Evolutionary conservation across 2,329 filamentous ascomycete genomes (phyloP).

Genomic region (Delphinella strobiligena): DNA sequence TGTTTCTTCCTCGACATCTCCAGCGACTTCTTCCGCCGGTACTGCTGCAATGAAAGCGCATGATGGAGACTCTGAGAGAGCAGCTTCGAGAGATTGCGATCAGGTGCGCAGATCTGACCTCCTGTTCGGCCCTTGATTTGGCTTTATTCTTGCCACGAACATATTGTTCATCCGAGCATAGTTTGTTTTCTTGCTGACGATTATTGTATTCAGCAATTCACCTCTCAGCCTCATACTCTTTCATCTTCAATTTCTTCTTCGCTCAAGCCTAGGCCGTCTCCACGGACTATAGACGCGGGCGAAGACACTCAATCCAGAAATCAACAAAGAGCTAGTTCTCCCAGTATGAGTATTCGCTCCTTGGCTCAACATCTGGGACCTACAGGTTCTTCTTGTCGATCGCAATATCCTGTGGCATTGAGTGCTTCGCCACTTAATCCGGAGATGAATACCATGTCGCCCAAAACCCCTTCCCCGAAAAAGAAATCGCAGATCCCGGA

Average conservation of each 20-base stretch:
- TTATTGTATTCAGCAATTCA: neutral
- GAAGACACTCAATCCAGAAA: no score
- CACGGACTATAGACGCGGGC: no score
- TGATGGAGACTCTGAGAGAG: no score
- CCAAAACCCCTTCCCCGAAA: no score
- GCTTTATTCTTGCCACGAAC: no score
- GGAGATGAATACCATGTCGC: no score
- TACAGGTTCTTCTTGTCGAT: neutral
- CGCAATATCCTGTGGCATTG: no score
- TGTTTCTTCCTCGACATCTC: conserved; percentile 3
- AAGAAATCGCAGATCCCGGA: neutral
- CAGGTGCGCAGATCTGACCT: conserved; percentile 35
- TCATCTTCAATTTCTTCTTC: neutral
- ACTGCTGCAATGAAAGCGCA: conserved; percentile 33
- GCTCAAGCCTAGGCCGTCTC: neutral
- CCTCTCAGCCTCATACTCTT: neutral
- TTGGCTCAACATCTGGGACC: conserved; percentile 4
- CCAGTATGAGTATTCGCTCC: conserved; percentile 6
- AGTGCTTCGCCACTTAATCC: no score
- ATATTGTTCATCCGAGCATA: no score
- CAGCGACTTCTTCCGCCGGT: conserved; percentile 55
- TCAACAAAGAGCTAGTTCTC: neutral
- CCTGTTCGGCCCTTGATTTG: conserved; percentile 28
- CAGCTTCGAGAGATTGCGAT: no score
- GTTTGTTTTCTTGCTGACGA: conserved; percentile 1